Base-by-base conservation (phyloP, 2,329 filamentous ascomycete species). In the Scytalidium lignicola region DNA sequence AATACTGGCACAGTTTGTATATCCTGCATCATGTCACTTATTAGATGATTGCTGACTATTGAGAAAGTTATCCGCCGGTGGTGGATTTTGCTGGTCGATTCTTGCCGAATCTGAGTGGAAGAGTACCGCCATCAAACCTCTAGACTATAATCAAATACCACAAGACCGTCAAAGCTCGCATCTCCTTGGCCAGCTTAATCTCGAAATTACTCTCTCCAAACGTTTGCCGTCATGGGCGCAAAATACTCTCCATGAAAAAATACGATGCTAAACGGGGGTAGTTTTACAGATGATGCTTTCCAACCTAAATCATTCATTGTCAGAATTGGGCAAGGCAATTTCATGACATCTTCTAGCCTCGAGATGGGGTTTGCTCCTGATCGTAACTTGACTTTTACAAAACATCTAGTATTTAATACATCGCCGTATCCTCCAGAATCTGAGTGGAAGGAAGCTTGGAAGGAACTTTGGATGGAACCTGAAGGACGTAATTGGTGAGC, bases 361-460 rank as follows among this genome's bases (percentile, higher is more conserved):
- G 26, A 28, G 26, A 40, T 54, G 18, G 47, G 48, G 2, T 43
- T 18, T 22, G 28, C 43, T 23, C 46, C n/a, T 28, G 39, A 22
- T 17, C 47, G 49, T 18, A 45, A 21, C 17, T 37, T 32, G 15
- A 57, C 52, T 29, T 60, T 44, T 37, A 51, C 50, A 21, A 29
- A 57, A 41, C 55, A 55, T 32, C 23, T 60, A 15, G 15, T 57
- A n/a, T 61, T 60, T 45, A 55, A 60, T 41, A 59, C 51, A 41
- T 58, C 59, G 23, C 59, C 58, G 20, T 61, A 59, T 48, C 55
- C 58, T 15, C 55, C 55, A 23, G 50, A 52, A 39, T 52, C 53
- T 40, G 53, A 61, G 47, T 60, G 57, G 57, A 54, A 43, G 15
- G 43, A 23, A 48, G 15, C 55, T 54, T 2, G 48, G 52, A 37